Evolutionary conservation across 495 filamentous ascomycete genomes (phyloP).

Genomic region (Tricharina praecox): DNA sequence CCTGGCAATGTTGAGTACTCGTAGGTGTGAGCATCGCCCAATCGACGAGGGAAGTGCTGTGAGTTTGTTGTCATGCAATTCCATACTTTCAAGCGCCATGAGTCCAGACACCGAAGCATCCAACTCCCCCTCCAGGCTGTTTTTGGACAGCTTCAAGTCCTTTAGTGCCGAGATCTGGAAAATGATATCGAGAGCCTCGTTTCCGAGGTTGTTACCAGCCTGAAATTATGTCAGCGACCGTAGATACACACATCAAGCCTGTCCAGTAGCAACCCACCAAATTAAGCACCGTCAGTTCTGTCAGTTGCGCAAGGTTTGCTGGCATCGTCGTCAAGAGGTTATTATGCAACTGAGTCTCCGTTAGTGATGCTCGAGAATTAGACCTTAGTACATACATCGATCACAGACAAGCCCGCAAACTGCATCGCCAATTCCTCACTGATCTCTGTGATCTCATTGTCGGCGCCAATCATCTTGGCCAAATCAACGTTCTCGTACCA

Average conservation of each 20-base stretch:
- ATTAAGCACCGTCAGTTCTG: conserved; percentile 56
- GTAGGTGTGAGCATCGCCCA: conserved; percentile 44
- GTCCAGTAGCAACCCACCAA: conserved; percentile 36
- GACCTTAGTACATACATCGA: conserved; percentile 57
- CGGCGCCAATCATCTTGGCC: conserved; percentile 71
- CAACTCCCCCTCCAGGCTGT: conserved; percentile 51
- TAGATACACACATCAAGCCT: conserved; percentile 8
- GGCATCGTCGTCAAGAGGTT: conserved; percentile 61
- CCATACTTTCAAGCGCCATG: conserved; percentile 54
- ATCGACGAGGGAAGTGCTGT: conserved; percentile 57
- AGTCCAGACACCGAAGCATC: conserved; percentile 41
- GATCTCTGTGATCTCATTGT: conserved; percentile 71
- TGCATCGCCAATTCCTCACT: conserved; percentile 52
- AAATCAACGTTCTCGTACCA: conserved; percentile 95
- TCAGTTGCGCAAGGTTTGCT: conserved; percentile 39
- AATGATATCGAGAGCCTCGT: conserved; percentile 53
- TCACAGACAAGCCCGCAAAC: conserved; percentile 64
- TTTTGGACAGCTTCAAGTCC: conserved; percentile 70
- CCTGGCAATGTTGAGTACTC: conserved; percentile 56
- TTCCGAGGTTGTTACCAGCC: conserved; percentile 64
- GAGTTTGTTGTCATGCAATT: conserved; percentile 65
- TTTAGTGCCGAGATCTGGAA: conserved; percentile 49
- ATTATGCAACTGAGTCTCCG: conserved; percentile 20
- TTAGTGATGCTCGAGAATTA: conserved; percentile 4
- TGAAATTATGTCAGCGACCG: conserved; percentile 19